A percentile compares a stretch with the other conserved stretches of the same genome.
Evolutionary conservation across 164 flowering plant genomes (phyloP).

Genomic region (Litsea cubeba): DNA sequence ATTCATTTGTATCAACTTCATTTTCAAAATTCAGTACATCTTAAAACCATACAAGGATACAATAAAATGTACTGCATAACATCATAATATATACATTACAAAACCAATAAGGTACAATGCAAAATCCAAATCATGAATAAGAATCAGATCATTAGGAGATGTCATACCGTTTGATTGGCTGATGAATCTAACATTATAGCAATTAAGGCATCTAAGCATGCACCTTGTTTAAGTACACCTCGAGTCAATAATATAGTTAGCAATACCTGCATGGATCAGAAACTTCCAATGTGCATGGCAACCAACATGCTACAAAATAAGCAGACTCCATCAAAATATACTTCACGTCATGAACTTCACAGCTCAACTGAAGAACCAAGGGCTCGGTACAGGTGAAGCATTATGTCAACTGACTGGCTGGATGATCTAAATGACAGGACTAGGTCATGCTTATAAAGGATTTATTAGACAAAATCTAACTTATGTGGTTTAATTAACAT

Average conservation of each 20-base stretch:
- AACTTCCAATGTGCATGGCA: neutral
- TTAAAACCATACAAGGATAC: neutral
- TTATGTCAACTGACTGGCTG: neutral
- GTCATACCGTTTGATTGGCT: slow-evolving; percentile 70
- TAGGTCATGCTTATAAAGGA: slow-evolving; percentile 48
- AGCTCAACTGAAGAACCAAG: neutral
- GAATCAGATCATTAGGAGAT: neutral
- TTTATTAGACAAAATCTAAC: no score
- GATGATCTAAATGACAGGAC: slow-evolving; percentile 35
- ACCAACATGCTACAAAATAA: neutral
- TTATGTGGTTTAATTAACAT: no score
- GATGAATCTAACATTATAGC: slow-evolving; percentile 87
- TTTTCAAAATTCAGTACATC: neutral
- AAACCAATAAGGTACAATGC: neutral
- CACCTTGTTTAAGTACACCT: slow-evolving; percentile 76
- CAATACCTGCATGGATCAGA: slow-evolving; percentile 46
- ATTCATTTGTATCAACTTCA: no score
- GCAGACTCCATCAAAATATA: neutral
- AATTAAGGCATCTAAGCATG: slow-evolving; percentile 88
- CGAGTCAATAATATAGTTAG: no score
- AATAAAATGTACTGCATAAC: neutral
- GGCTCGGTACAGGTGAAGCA: no score
- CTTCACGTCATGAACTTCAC: neutral
- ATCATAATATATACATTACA: neutral
- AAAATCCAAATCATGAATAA: neutral